phyloP scores from a whole-genome alignment of 495 filamentous ascomycete genomes.

The Penicillium angulare region DNA sequence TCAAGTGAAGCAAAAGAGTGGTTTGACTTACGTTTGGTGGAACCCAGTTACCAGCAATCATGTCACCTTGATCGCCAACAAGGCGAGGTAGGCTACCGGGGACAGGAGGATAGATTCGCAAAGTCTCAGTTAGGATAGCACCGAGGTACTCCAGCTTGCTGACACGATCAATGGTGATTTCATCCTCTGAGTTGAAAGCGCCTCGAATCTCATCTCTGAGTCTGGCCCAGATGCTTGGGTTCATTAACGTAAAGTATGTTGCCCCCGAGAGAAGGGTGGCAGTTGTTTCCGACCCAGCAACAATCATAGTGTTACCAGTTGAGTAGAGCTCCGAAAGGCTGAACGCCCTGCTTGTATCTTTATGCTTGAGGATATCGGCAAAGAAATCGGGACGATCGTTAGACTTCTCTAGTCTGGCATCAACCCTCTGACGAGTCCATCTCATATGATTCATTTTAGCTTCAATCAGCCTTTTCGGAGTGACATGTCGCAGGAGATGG shows the following conservation, averaged over 20 bases:
- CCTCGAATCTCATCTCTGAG: slow-evolving; percentile 47
- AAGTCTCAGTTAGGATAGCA: slow-evolving; percentile 51
- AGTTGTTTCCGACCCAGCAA: slow-evolving; percentile 59
- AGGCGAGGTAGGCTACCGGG: slow-evolving; percentile 39
- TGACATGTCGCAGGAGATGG: slow-evolving; percentile 8
- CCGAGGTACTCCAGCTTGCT: slow-evolving; percentile 46
- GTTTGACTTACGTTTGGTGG: slow-evolving; percentile 16
- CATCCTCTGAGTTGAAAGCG: slow-evolving; percentile 43
- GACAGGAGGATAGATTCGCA: slow-evolving; percentile 57
- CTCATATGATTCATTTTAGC: slow-evolving; percentile 25
- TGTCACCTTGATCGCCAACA: slow-evolving; percentile 40
- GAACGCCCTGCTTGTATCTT: neutral
- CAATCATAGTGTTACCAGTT: slow-evolving; percentile 36
- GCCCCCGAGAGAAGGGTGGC: slow-evolving; percentile 54
- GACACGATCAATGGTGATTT: slow-evolving; percentile 47
- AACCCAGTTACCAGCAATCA: slow-evolving; percentile 42
- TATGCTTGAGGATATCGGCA: neutral
- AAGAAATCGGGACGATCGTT: slow-evolving; percentile 23
- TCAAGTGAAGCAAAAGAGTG: neutral
- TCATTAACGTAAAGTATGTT: slow-evolving; percentile 46
- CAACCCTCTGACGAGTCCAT: slow-evolving; percentile 15
- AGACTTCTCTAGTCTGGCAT: slow-evolving; percentile 10
- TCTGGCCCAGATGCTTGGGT: slow-evolving; percentile 39
- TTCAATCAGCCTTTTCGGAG: slow-evolving; percentile 18
- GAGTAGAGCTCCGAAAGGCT: neutral